Percentiles rank a stretch among this genome's conserved stretches.
These are phyloP conservation scores for Leccinum rimulosum DNA, from an alignment of 768 basidiomycete species.

Conservation along the genomic window DNA sequence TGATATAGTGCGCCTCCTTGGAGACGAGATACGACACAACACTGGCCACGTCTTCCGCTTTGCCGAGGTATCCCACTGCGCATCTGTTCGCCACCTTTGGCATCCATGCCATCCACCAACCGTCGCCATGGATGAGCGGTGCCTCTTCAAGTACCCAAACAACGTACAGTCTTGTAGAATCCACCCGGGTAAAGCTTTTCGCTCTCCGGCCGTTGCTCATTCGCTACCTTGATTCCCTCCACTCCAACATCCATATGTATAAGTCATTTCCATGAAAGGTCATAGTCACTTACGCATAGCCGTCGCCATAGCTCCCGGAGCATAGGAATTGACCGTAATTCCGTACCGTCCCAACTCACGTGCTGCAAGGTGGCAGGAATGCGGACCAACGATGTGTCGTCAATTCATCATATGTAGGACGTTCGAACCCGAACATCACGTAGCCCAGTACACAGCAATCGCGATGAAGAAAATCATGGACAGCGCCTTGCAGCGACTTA, in stretches of 20 bases:
- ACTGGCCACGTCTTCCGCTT: conserved; percentile 23
- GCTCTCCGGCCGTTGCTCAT: neutral
- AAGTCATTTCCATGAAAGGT: neutral
- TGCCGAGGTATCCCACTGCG: conserved; percentile 12
- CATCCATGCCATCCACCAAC: neutral
- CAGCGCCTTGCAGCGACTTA: conserved; percentile 1
- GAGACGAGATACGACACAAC: conserved; percentile 32
- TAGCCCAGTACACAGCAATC: neutral
- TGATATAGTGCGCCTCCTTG: conserved; percentile 28
- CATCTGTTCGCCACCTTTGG: neutral
- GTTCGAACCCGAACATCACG: conserved; percentile 1
- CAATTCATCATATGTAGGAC: neutral
- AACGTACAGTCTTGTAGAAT: conserved; percentile 3
- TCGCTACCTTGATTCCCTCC: neutral
- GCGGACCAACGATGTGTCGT: conserved; percentile 10
- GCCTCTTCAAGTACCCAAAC: neutral
- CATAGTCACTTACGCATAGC: conserved; percentile 17
- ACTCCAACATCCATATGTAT: neutral
- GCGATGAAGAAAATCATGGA: neutral
- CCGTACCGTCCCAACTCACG: conserved; percentile 26
- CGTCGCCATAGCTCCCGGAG: conserved; percentile 30
- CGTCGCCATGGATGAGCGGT: neutral
- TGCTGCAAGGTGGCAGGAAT: conserved; percentile 13
- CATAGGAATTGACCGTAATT: conserved; percentile 31
- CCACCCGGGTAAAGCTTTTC: neutral